These are phyloP conservation scores for Tetracladium maxilliforme DNA, from an alignment of 2,329 filamentous ascomycete species.

Conservation along the genomic window DNA sequence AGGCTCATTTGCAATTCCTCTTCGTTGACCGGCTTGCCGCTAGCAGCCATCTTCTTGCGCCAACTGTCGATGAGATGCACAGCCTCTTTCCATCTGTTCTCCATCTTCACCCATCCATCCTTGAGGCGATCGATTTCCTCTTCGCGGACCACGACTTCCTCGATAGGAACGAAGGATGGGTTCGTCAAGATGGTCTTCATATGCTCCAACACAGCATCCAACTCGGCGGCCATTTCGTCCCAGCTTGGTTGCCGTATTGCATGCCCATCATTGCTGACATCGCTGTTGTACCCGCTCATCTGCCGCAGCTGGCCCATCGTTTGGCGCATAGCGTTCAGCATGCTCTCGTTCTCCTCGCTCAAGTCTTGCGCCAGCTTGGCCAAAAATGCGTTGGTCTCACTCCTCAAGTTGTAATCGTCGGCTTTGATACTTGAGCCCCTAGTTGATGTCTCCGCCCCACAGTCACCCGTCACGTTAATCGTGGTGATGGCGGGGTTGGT, in stretches of 20 bases:
- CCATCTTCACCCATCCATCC: conserved; percentile 87
- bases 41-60: conserved; percentile 65
- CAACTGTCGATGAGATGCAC: conserved; percentile 84
- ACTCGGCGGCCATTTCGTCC: conserved; percentile 54
- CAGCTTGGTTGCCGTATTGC: conserved; percentile 29
- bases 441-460: conserved; percentile 28
- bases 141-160: conserved; percentile 86
- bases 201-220: conserved; percentile 67
- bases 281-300: conserved; percentile 5
- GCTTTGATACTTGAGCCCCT: conserved; percentile 22
- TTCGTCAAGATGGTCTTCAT: conserved; percentile 79
- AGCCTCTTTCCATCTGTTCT: conserved; percentile 77
- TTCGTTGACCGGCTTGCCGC: conserved; percentile 54
- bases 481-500: conserved; percentile 38
- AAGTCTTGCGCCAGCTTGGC: conserved; percentile 70
- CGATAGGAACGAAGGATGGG: conserved; percentile 87
- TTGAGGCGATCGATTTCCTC: conserved; percentile 76
- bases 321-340: too few species aligned
- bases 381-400: conserved; percentile 84
- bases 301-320: background rate
- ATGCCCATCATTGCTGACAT: conserved; percentile 14
- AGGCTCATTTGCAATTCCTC: conserved; percentile 56
- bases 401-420: conserved; percentile 54
- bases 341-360: conserved; percentile 80
- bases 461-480: conserved; percentile 40